phyloP scores from a whole-genome alignment of 768 basidiomycete species.

The Pleurotus tuber-regium region DNA sequence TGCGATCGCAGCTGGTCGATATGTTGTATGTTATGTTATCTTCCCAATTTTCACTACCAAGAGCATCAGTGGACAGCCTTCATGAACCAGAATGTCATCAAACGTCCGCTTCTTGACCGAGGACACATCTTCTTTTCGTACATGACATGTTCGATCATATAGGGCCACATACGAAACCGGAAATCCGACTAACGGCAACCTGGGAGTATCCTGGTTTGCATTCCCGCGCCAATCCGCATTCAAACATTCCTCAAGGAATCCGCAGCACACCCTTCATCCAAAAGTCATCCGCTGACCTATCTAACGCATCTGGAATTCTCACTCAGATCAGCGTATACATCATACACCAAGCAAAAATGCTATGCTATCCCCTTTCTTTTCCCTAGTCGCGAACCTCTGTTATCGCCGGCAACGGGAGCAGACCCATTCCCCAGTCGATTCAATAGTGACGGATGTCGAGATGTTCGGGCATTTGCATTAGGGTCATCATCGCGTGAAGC shows the following conservation, averaged over 20 bases:
- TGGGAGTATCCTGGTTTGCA: too few relatives aligned
- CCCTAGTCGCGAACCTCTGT: slow-evolving; percentile 18
- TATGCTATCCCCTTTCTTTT: slow-evolving; percentile 21
- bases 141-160: too few relatives aligned
- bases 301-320: neutral
- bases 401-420: slow-evolving; percentile 14
- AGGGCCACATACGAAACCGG: too few relatives aligned
- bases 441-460: slow-evolving; percentile 27
- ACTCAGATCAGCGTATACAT: neutral
- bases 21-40: too few relatives aligned
- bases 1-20: neutral
- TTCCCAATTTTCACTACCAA: too few relatives aligned
- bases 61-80: too few relatives aligned
- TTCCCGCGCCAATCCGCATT: neutral
- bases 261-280: slow-evolving; percentile 3
- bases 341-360: slow-evolving; percentile 9
- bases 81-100: too few relatives aligned
- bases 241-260: neutral
- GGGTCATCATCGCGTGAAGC: slow-evolving; percentile 25
- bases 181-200: too few relatives aligned
- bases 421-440: slow-evolving; percentile 29
- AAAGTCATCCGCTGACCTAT: slow-evolving; percentile 1
- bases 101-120: too few relatives aligned
- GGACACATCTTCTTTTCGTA: too few relatives aligned
- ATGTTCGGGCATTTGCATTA: slow-evolving; percentile 1